phyloP scores from a whole-genome alignment of 306 rosid species.

The Acacia confusa region DNA sequence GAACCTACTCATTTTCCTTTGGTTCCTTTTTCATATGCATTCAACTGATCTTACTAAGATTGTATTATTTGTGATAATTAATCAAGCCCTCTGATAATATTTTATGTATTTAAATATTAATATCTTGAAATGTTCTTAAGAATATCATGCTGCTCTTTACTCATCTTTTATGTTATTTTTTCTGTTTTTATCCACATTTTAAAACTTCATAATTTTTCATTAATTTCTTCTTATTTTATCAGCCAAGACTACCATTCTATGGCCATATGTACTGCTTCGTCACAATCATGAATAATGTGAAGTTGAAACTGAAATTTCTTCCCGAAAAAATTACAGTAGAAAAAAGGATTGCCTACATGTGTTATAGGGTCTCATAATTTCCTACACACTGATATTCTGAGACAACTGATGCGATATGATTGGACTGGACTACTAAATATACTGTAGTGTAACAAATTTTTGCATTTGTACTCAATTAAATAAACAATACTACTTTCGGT shows the following conservation, averaged over 20 bases:
- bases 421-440: not conserved
- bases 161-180: not conserved
- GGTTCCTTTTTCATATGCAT: not conserved
- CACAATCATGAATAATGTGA: not conserved
- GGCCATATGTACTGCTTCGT: not conserved
- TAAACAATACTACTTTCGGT: too few relatives aligned
- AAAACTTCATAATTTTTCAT: not conserved
- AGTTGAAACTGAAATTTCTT: not conserved
- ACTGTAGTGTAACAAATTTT: not conserved
- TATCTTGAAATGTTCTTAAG: not conserved
- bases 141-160: not conserved
- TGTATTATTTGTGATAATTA: not conserved
- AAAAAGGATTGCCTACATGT: not conserved
- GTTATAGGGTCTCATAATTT: not conserved
- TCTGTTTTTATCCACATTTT: not conserved
- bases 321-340: not conserved
- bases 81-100: not conserved
- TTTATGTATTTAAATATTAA: not conserved
- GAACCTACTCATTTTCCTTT: not conserved
- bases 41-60: not conserved
- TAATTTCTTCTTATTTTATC: not conserved
- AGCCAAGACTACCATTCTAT: not conserved
- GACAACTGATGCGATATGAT: not conserved
- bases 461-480: not conserved
- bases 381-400: not conserved